Evolutionary conservation across 352 stramenopile species (phyloP).

Genomic region (Globisporangium recalcitrans): DNA sequence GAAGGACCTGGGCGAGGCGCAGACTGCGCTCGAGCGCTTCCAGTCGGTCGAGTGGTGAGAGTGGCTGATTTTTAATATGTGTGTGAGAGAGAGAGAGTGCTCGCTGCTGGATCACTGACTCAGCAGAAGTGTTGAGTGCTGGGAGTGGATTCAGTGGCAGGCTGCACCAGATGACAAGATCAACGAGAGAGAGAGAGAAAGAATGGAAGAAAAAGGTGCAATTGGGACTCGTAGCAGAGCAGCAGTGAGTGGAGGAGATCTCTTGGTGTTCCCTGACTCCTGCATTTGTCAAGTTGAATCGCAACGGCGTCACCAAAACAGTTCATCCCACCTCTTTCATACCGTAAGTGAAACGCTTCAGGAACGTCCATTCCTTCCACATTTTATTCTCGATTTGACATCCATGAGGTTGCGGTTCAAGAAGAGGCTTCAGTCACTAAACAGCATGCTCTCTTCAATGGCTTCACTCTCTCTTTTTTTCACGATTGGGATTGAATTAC

Average conservation of each 20-base stretch:
- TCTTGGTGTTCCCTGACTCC: too few species aligned
- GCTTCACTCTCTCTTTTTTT: not conserved
- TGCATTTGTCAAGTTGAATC: not conserved
- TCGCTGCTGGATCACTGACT: not conserved
- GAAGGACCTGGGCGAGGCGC: constrained; percentile 94
- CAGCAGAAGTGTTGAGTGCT: not conserved
- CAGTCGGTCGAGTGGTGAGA: constrained; percentile 77
- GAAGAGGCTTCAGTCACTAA: not conserved
- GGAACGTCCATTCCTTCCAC: not conserved
- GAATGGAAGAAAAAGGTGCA: not conserved
- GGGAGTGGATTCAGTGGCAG: not conserved
- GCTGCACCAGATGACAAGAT: not conserved
- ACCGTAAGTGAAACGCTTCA: not conserved
- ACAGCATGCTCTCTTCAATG: not conserved
- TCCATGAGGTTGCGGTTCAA: too few species aligned
- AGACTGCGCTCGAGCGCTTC: constrained; percentile 94
- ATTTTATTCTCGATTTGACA: too few species aligned
- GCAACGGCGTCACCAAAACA: not conserved
- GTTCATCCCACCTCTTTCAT: not conserved
- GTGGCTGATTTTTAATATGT: not conserved
- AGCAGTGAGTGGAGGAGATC: too few species aligned
- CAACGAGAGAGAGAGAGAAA: not conserved
- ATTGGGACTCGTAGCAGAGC: not conserved
- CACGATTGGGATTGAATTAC: not conserved
- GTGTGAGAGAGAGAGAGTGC: not conserved